Evolutionary conservation across 148 eudicot genomes (phyloP).

Genomic region (Vaccinium macrocarpon): DNA sequence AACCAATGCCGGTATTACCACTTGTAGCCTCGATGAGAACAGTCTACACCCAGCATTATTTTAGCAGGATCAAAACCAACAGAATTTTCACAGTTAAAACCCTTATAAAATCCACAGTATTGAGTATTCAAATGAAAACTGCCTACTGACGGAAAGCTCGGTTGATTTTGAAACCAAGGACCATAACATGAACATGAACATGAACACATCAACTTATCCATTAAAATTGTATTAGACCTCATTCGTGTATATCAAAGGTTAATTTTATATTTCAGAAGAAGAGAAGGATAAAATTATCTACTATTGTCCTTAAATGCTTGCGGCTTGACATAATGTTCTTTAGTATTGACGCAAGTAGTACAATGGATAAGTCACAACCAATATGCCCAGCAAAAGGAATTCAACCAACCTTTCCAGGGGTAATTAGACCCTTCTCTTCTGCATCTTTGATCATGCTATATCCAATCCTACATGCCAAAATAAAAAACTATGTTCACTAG

Average conservation of each 20-base stretch:
- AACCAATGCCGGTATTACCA: slow-evolving; percentile 90
- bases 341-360: not conserved
- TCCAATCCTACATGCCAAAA: slow-evolving; percentile 50
- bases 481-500: not conserved
- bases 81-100: not conserved
- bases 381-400: not conserved
- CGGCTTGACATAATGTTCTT: not conserved
- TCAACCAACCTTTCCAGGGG: slow-evolving; percentile 62
- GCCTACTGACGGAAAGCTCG: not conserved
- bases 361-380: not conserved
- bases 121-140: not conserved
- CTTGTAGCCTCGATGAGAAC: slow-evolving; percentile 74
- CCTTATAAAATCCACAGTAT: not conserved
- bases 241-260: not conserved
- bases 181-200: not conserved
- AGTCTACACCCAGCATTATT: slow-evolving; percentile 41
- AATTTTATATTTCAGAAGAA: not conserved
- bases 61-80: not conserved
- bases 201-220: not conserved
- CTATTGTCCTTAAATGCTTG: not conserved
- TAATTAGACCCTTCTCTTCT: slow-evolving; percentile 70
- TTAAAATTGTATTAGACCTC: not conserved
- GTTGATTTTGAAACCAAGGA: not conserved
- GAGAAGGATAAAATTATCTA: not conserved
- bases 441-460: slow-evolving; percentile 76